Percentiles rank a stretch among this genome's conserved stretches.
These are phyloP conservation scores for Trichoderma semiorbis DNA, from an alignment of 2,329 filamentous ascomycete genomes.

Conservation along the genomic window DNA sequence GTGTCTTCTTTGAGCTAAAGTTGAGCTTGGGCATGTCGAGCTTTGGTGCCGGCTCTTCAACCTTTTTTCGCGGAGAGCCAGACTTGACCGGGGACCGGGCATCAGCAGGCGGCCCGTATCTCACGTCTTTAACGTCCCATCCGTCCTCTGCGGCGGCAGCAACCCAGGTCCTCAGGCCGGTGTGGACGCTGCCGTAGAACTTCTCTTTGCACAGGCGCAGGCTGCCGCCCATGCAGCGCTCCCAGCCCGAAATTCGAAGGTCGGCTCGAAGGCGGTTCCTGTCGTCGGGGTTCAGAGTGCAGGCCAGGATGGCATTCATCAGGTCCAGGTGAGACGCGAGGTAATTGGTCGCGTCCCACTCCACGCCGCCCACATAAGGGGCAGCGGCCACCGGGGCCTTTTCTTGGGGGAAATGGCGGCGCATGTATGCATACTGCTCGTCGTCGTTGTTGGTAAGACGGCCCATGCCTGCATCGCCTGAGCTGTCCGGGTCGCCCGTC, in stretches of 20 bases:
- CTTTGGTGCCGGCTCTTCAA: slow-evolving; percentile 52
- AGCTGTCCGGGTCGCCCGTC: slow-evolving; percentile 33
- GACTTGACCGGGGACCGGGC: slow-evolving; percentile 33
- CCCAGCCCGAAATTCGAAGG: slow-evolving; percentile 80
- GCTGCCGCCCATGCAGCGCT: slow-evolving; percentile 81
- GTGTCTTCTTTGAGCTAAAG: slow-evolving; percentile 40
- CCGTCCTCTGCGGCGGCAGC: slow-evolving; percentile 81
- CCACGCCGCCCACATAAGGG: slow-evolving; percentile 93
- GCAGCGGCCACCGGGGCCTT: slow-evolving; percentile 89
- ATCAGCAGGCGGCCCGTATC: slow-evolving; percentile 60
- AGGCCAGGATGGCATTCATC: slow-evolving; percentile 84
- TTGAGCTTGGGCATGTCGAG: slow-evolving; percentile 59
- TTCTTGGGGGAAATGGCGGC: slow-evolving; percentile 75
- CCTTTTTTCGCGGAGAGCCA: slow-evolving; percentile 41
- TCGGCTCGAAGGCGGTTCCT: slow-evolving; percentile 77
- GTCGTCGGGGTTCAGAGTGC: slow-evolving; percentile 63
- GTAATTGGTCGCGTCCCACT: slow-evolving; percentile 99
- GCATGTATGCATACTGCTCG: slow-evolving; percentile 58
- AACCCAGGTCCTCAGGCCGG: slow-evolving; percentile 85
- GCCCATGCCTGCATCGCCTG: slow-evolving; percentile 20
- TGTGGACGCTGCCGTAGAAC: slow-evolving; percentile 90
- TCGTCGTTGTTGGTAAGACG: slow-evolving; percentile 33
- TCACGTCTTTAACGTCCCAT: slow-evolving; percentile 79
- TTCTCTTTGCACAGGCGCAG: slow-evolving; percentile 95
- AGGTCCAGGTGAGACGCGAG: slow-evolving; percentile 89